Conservation (phyloP, 2,329 filamentous ascomycete species). For the Alternaria alternata region DNA sequence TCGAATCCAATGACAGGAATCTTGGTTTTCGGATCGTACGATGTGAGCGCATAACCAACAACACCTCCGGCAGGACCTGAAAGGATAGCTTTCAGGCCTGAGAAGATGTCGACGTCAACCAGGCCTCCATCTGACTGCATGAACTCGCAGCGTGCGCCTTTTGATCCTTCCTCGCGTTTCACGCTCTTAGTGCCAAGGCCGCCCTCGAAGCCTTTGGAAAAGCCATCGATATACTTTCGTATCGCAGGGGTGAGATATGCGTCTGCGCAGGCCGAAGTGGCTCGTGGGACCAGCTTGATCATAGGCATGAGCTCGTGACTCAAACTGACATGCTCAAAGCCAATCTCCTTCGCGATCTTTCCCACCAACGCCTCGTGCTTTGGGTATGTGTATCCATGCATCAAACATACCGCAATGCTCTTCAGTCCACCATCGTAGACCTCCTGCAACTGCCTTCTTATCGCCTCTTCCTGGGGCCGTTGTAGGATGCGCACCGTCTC, state of each 20-base stretch:
- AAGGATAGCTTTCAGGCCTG: conserved; percentile 82
- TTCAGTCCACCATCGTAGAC: conserved; percentile 75
- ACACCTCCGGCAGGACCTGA: conserved; percentile 93
- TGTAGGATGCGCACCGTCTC: conserved; percentile 76
- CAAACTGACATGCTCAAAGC: conserved; percentile 82
- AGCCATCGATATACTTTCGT: conserved; percentile 78
- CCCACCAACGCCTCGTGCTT: conserved; percentile 83
- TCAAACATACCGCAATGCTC: conserved; percentile 87
- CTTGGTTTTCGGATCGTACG: conserved; percentile 82
- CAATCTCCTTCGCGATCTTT: conserved; percentile 77
- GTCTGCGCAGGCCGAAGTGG: conserved; percentile 80
- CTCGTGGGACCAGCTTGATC: conserved; percentile 81
- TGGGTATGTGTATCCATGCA: conserved; percentile 92
- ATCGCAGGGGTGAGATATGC: conserved; percentile 83
- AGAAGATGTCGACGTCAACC: conserved; percentile 80
- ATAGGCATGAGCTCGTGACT: conserved; percentile 86
- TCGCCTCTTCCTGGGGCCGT: conserved; percentile 65
- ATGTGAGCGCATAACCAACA: conserved; percentile 90
- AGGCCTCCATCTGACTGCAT: conserved; percentile 87
- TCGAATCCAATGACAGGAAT: conserved; percentile 93
- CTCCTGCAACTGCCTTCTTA: conserved; percentile 68
- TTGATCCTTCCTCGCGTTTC: conserved; percentile 68
- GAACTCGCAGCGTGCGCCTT: conserved; percentile 86
- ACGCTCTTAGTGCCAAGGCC: conserved; percentile 80
- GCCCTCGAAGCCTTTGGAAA: conserved; percentile 81